Evolutionary conservation across 805 yeast genomes (phyloP).

Genomic region (Cyberlindnera xishuangbannaensis): DNA sequence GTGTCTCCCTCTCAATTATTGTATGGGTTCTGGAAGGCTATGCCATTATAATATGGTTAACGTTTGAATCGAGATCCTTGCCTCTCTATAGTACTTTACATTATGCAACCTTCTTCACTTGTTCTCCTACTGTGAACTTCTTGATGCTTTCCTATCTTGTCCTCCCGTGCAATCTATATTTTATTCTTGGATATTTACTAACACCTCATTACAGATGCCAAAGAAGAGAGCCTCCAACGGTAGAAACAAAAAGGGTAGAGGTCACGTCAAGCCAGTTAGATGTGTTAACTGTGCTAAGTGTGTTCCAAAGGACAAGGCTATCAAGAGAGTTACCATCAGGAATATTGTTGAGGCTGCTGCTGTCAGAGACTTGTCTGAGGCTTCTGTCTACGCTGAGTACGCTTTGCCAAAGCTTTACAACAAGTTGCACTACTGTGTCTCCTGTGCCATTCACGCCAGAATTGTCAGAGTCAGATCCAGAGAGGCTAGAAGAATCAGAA

Average conservation of each 20-base stretch:
- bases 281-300: constrained; percentile 99
- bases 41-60: no score
- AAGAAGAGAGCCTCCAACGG: constrained; percentile 99
- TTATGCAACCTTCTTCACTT: no score
- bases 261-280: constrained; percentile 99
- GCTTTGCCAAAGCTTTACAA: constrained; percentile 99
- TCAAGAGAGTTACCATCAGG: constrained; percentile 99
- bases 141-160: no score
- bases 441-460: constrained; percentile 99
- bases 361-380: constrained; percentile 99
- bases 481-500: constrained; percentile 96
- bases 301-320: constrained; percentile 99
- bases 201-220: constrained; percentile 65
- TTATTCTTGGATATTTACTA: constrained; percentile 16
- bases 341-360: constrained; percentile 99
- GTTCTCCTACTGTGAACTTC: no score
- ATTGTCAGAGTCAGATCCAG: constrained; percentile 99
- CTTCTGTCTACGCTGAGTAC: constrained; percentile 98
- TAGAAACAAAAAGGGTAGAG: constrained; percentile 99
- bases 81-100: no score
- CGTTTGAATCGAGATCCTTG: no score
- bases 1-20: no score
- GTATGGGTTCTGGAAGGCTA: no score
- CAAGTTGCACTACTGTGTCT: constrained; percentile 99
- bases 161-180: no score